Evolutionary conservation across 2,329 filamentous ascomycete species (phyloP), one percentile per base, ranked within the genome.

Genomic region (Pseudocercospora vitis): DNA sequence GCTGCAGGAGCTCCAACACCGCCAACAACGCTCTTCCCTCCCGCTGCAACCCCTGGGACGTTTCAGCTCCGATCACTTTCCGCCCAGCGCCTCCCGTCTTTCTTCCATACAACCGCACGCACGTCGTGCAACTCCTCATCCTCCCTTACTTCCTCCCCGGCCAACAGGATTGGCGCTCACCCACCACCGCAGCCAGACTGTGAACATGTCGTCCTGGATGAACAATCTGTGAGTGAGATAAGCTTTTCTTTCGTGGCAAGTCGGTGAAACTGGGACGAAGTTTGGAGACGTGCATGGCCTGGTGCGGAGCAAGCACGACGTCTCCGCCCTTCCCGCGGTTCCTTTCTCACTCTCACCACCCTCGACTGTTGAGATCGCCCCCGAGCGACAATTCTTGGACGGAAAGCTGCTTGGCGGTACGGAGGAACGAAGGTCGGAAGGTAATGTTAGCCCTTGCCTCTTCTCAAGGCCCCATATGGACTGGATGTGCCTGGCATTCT

Each of bases 151-250:
- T 31, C 28, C 42, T 29, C 46, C 18, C 28, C 35, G 37, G 21
- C 35, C 14, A 48, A 29, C 33, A 21, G 11, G 11, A 7, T 29
- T n/a, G n/a, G 47, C 45, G 23, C 7, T 18, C 11, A 24, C n/a
- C 42, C 24, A 24, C 11, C 24, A 39, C 46, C 19, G 29, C 50
- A 39, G 11, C 18, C 35, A 21, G 42, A 23, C 24, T 45, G 40
- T 48, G 46, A 61, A 58, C 55, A 70, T 70, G 68, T 65, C 68
- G 50, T 68, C 66, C 58, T 70, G 68, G 68, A 69, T 70, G 67
- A 70, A 68, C 64, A 69, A 69, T 56, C 59, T 70, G 68, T 70
- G 59, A 68, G 68, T 70, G 53, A 54, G 48, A 50, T 58, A 58
- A 51, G 48, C 53, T 60, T 60, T n/a, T 60, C 31, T 37, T 56